A percentile compares a stretch with the other conserved stretches of the same genome.
phyloP scores from a whole-genome alignment of 257 asterid species.

The Ballota nigra region DNA sequence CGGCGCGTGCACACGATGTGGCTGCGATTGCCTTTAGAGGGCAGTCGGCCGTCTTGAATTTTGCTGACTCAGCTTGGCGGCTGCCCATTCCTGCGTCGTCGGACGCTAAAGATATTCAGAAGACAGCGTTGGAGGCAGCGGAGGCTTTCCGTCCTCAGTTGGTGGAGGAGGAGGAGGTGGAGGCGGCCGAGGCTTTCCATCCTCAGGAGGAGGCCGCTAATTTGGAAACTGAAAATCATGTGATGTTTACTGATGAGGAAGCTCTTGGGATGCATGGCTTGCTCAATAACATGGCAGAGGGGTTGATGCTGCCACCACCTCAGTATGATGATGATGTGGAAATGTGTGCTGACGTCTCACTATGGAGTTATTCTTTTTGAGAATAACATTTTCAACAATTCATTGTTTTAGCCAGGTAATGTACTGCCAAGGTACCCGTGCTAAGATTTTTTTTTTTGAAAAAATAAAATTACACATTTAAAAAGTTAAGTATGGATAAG shows the following conservation, averaged over 20 bases:
- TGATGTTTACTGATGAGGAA: slow-evolving; percentile 37
- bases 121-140: slow-evolving; percentile 58
- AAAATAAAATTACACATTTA: no score
- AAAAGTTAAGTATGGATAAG: no score
- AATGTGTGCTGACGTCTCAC: not conserved
- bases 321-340: slow-evolving; percentile 29
- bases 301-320: slow-evolving; percentile 62
- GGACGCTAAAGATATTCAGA: slow-evolving; percentile 54
- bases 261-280: slow-evolving; percentile 41
- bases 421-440: no score
- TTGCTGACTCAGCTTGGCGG: slow-evolving; percentile 66
- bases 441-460: no score
- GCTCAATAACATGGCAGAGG: slow-evolving; percentile 49
- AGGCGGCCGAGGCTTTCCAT: no score
- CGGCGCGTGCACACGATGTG: slow-evolving; percentile 81
- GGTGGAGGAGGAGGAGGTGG: not conserved
- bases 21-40: slow-evolving; percentile 66
- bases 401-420: no score
- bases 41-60: slow-evolving; percentile 53
- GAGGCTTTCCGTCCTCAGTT: slow-evolving; percentile 36
- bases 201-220: no score
- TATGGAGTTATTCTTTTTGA: slow-evolving; percentile 47
- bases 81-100: slow-evolving; percentile 50
- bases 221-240: not conserved
- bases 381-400: no score